A percentile compares a stretch with the other conserved stretches of the same genome.
Conservation (phyloP, 306 rosid genomes). For the Betula pendula region DNA sequence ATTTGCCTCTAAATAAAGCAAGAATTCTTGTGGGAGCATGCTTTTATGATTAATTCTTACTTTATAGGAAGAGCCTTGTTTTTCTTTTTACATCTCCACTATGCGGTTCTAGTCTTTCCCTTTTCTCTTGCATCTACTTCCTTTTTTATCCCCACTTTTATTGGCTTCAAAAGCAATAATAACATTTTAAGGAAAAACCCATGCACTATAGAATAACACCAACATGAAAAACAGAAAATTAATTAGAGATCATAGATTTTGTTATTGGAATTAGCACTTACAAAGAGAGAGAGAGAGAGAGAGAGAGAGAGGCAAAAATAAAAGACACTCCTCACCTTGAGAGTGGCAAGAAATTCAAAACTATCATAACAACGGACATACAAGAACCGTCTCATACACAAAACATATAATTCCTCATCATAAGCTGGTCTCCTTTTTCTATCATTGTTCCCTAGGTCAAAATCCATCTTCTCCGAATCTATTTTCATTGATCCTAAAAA, state of each 20-base stretch:
- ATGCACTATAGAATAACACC: neutral
- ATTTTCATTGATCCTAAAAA: constrained; percentile 23
- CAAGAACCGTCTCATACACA: constrained; percentile 75
- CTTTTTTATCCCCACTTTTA: neutral
- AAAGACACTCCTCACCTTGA: constrained; percentile 57
- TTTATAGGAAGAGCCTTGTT: neutral
- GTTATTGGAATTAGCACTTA: too few species aligned
- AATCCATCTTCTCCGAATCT: constrained; percentile 11
- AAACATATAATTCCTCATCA: constrained; percentile 40
- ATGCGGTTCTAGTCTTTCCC: neutral
- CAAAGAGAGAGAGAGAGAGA: neutral
- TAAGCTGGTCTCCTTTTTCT: constrained; percentile 28
- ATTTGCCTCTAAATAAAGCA: neutral
- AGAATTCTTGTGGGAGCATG: neutral
- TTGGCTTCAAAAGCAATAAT: neutral
- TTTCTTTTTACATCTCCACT: neutral
- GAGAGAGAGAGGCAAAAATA: neutral
- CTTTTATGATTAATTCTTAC: neutral
- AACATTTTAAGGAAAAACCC: neutral
- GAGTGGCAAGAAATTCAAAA: constrained; percentile 82
- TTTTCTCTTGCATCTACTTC: neutral
- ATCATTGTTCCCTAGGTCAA: constrained; percentile 7
- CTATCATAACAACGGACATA: constrained; percentile 70
- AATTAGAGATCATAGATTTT: neutral
- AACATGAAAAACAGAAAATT: neutral